A percentile compares a stretch with the other conserved stretches of the same genome.
Conservation (phyloP, 2,329 filamentous ascomycete genomes). For the Calcarisporium arbuscula region DNA sequence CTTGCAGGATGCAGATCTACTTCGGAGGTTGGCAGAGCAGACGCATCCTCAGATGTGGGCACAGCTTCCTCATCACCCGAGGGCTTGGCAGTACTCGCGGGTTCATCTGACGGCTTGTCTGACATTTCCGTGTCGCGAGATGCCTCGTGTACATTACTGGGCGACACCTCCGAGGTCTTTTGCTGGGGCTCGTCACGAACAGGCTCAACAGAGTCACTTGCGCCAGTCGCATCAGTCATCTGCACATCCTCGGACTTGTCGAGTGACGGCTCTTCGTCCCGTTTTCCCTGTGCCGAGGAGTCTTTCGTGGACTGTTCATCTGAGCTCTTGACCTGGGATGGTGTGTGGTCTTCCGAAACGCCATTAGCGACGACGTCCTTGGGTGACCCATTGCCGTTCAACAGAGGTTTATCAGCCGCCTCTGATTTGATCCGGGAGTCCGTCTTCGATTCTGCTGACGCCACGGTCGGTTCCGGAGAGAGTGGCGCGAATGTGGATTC, state of each 20-base stretch:
- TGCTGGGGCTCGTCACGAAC: conserved; percentile 7
- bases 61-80: conserved; percentile 9
- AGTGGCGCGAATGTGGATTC: no score
- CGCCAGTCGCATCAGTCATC: conserved; percentile 17
- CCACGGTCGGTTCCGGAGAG: no score
- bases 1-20: conserved; percentile 28
- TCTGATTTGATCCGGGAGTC: conserved; percentile 10
- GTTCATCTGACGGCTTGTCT: conserved; percentile 16
- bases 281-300: neutral
- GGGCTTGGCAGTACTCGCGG: conserved; percentile 15
- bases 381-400: conserved; percentile 12
- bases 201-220: conserved; percentile 9
- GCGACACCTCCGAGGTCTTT: conserved; percentile 4
- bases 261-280: conserved; percentile 3
- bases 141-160: no score
- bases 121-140: conserved; percentile 19
- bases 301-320: conserved; percentile 3
- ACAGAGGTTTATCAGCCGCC: conserved; percentile 9
- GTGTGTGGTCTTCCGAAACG: conserved; percentile 2
- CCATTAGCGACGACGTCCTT: conserved; percentile 4
- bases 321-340: conserved; percentile 2
- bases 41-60: conserved; percentile 11
- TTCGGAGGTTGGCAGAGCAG: conserved; percentile 23
- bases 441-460: conserved; percentile 10
- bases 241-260: conserved; percentile 16